A percentile compares a stretch with the other conserved stretches of the same genome.
These are phyloP conservation scores for Vitis rupestris DNA, from an alignment of 164 flowering plant genomes.

Conservation along the genomic window DNA sequence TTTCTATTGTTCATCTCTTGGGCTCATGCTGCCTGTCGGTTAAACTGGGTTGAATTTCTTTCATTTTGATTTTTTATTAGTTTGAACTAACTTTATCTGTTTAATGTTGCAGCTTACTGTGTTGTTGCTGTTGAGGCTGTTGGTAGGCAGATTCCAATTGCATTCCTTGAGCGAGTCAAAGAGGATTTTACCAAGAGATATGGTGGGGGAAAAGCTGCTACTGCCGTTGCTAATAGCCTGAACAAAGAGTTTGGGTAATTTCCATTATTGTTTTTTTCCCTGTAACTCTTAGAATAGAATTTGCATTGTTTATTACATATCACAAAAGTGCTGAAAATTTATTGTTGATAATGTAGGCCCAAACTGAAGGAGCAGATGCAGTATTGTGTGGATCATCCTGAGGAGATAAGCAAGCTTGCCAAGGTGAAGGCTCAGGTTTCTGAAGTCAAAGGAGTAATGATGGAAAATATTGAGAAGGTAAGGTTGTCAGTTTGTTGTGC, in stretches of 20 bases:
- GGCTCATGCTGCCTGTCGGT: background rate
- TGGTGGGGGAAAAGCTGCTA: constrained; percentile 77
- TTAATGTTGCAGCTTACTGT: constrained; percentile 57
- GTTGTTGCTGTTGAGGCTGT: constrained; percentile 76
- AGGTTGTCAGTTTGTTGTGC: background rate
- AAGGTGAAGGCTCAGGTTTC: constrained; percentile 93
- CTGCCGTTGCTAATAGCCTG: constrained; percentile 61
- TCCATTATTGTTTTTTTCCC: background rate
- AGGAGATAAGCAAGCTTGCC: constrained; percentile 81
- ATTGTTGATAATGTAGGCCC: constrained; percentile 36
- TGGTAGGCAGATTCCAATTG: constrained; percentile 73
- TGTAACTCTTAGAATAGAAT: background rate
- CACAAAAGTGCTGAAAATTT: background rate
- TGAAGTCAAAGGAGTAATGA: constrained; percentile 93
- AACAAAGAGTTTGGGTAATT: constrained; percentile 75
- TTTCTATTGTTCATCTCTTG: background rate
- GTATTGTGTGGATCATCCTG: constrained; percentile 84
- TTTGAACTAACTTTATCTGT: constrained; percentile 6
- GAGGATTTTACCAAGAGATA: constrained; percentile 66
- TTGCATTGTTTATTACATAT: background rate
- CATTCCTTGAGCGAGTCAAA: constrained; percentile 70
- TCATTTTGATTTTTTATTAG: background rate
- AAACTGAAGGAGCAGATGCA: constrained; percentile 92
- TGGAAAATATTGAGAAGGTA: constrained; percentile 96
- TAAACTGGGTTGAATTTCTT: background rate